Evolutionary conservation across 225 moss, liverwort and hornwort species (phyloP).

Genomic region (Sphagnum tenellum): DNA sequence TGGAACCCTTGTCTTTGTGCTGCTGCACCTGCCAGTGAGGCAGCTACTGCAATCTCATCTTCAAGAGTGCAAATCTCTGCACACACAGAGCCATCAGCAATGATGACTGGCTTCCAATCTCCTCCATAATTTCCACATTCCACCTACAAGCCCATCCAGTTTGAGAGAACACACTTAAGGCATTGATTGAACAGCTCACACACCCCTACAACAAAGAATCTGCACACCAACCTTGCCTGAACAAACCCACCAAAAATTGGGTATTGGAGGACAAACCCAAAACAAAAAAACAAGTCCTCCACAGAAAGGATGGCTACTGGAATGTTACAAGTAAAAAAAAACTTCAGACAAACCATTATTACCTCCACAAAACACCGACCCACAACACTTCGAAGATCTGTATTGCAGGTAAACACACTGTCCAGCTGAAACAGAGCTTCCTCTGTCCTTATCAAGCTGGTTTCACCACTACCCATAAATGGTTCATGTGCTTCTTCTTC

Average conservation of each 20-base stretch:
- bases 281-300: not conserved
- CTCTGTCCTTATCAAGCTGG: constrained; percentile 4
- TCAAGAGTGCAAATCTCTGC: constrained; percentile 68
- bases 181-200: not conserved
- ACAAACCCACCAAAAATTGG: too few species aligned
- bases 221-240: too few species aligned
- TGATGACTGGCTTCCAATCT: constrained; percentile 56
- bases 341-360: not conserved
- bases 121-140: constrained; percentile 48
- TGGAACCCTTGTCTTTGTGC: constrained; percentile 13
- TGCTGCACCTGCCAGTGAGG: constrained; percentile 19
- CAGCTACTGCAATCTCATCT: constrained; percentile 43
- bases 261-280: too few species aligned
- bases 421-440: constrained; percentile 19
- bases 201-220: too few species aligned
- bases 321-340: too few species aligned
- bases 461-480: not conserved
- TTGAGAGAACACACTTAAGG: too few species aligned
- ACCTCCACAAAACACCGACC: constrained; percentile 94
- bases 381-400: constrained; percentile 20
- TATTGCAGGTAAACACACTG: constrained; percentile 14
- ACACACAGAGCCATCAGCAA: constrained; percentile 56
- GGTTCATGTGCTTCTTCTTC: too few species aligned
- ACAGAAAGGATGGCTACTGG: not conserved
- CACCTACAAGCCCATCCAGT: constrained; percentile 23